Base-by-base conservation (phyloP, 2,329 filamentous ascomycete genomes). In the Neurospora sp. region DNA sequence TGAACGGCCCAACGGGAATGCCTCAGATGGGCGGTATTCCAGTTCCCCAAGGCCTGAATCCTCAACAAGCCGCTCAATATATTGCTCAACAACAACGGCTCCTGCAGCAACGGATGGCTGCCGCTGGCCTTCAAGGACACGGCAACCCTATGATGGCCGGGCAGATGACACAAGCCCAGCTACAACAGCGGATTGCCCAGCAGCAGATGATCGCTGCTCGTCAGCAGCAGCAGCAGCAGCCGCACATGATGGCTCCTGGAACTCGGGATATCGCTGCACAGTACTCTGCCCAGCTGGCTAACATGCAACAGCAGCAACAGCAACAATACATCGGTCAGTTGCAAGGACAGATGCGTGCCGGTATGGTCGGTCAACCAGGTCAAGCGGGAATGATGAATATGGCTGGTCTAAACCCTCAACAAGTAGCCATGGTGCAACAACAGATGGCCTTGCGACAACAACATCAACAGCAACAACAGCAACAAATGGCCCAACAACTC, bases 81-180 rank as follows among this genome's bases (percentile, higher is more conserved):
- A 78, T 87, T 19, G 78, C 81, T 0, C 82, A 82, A 4, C 84
- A 87, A 70, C 81, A 84, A 36, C 80, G 79, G 4, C 77, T 84
- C 68, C 79, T 82, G 39, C 83, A 84, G 68, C 78, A 83, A 69
- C 80, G 83, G 83, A 70, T 80, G 80, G 43, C 58, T 79, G 77
- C 67, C 76, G 74, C 67, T 77, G 74, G 72, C 79, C 23, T 62
- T 2, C 52, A 33, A 17, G 52, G 52, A 70, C 74, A 79, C 69
- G 78, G 77, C 71, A 80, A 76, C 73, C 81, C 79, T 74, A 83
- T 82, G 79, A 76, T 80, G 77, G 81, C 77, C 23, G 81, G 82
- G 70, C 72, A 69, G 38, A 68, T 70, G 38, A 68, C 71, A 42
- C 71, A 72, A 58, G 68, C 66, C 17, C 69, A 70, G 43, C 62